phyloP scores from a whole-genome alignment of 139 green algal genomes.

The Deuterostichococcus epilithicus region DNA sequence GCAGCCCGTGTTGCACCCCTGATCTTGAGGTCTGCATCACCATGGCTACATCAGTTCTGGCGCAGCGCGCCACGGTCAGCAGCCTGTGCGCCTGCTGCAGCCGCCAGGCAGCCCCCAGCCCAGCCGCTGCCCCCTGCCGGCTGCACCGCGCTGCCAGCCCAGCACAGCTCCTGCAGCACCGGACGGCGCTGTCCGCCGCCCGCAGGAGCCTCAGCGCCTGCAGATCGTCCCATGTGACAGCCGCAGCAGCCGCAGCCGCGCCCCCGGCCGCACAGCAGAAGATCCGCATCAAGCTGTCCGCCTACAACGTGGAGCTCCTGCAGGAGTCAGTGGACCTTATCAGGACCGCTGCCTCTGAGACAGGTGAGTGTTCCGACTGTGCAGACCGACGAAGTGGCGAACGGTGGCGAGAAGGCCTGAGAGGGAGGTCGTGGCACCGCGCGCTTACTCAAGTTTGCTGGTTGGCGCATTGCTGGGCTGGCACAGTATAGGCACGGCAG shows the following conservation, averaged over 20 bases:
- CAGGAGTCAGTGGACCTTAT: slow-evolving; percentile 53
- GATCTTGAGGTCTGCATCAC: background rate
- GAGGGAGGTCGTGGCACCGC: no score
- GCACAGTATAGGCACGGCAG: background rate
- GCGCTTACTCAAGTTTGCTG: background rate
- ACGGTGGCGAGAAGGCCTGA: no score
- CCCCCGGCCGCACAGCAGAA: slow-evolving; percentile 24
- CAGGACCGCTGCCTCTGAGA: slow-evolving; percentile 49
- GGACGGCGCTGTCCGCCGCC: background rate
- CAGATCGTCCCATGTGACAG: background rate
- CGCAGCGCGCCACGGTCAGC: background rate
- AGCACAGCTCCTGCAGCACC: background rate
- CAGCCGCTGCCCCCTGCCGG: background rate
- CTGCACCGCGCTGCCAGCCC: background rate
- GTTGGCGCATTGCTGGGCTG: background rate
- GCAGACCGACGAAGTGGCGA: slow-evolving; percentile 52
- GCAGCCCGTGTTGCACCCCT: no score
- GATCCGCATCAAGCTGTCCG: slow-evolving; percentile 76
- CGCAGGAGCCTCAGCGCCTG: background rate
- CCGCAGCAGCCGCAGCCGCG: background rate
- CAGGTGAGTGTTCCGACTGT: slow-evolving; percentile 63
- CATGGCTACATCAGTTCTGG: background rate
- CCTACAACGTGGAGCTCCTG: slow-evolving; percentile 50
- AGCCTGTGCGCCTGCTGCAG: background rate
- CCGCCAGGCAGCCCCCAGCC: background rate